Evolutionary conservation across 768 basidiomycete species (phyloP).

Genomic region (Cystobasidium tubakii): DNA sequence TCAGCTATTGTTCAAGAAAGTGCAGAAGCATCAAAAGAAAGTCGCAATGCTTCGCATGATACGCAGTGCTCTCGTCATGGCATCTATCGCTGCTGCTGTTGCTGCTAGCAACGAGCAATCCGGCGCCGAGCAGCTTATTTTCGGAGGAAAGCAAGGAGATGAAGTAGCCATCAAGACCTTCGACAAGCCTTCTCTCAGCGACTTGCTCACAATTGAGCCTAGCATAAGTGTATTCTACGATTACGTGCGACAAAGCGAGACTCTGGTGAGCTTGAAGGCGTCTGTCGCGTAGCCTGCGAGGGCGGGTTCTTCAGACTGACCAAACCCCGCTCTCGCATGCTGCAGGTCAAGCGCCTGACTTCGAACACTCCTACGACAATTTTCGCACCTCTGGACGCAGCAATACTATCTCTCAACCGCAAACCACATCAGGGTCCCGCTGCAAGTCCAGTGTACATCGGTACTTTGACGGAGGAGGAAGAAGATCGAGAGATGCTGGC

Average conservation of each 20-base stretch:
- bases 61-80: neutral
- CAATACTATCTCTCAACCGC: constrained; percentile 10
- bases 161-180: neutral
- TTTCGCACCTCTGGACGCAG: constrained; percentile 16
- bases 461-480: constrained; percentile 7
- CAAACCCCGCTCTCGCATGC: neutral
- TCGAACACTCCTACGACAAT: constrained; percentile 10
- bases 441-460: neutral
- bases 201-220: constrained; percentile 14
- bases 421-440: constrained; percentile 30
- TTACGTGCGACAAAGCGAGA: constrained; percentile 17
- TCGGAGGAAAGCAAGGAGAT: neutral
- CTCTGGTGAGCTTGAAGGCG: neutral
- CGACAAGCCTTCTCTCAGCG: constrained; percentile 20
- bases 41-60: neutral
- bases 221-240: constrained; percentile 23
- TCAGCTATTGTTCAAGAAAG: neutral
- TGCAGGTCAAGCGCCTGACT: constrained; percentile 15
- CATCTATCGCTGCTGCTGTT: neutral
- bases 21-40: neutral
- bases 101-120: neutral
- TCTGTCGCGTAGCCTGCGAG: neutral
- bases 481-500: constrained; percentile 1
- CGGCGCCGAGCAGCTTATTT: constrained; percentile 16
- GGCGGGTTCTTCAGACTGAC: neutral